A percentile compares a stretch with the other conserved stretches of the same genome.
Conservation (phyloP, 2,329 filamentous ascomycete species). For the Dactylellina cionopaga region DNA sequence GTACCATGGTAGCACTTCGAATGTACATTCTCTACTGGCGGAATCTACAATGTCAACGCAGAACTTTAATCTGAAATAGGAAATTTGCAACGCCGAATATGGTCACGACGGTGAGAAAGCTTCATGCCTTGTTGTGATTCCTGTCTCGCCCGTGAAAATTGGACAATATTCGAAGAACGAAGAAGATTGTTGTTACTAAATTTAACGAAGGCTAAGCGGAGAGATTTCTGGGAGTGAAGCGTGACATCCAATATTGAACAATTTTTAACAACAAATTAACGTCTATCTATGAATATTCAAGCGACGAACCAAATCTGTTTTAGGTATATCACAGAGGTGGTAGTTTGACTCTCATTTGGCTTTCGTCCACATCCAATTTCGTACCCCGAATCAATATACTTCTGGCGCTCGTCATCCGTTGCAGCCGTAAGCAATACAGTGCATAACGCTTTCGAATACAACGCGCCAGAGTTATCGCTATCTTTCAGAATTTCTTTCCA, state of each 20-base stretch:
- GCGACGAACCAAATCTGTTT: slow-evolving; percentile 39
- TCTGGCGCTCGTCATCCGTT: neutral
- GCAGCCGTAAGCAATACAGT: slow-evolving; percentile 15
- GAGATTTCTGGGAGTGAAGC: no score
- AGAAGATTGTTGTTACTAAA: neutral
- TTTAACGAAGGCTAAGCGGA: no score
- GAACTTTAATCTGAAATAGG: slow-evolving; percentile 3
- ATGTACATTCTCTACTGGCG: neutral
- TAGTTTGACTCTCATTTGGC: slow-evolving; percentile 34
- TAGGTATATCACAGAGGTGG: slow-evolving; percentile 7
- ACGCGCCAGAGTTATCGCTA: slow-evolving; percentile 3
- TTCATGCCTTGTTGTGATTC: no score
- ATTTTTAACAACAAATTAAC: no score
- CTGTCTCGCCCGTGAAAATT: no score
- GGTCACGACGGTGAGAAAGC: neutral
- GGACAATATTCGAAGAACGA: neutral
- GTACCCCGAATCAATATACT: slow-evolving; percentile 14
- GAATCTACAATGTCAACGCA: slow-evolving; percentile 35
- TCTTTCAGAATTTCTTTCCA: slow-evolving; percentile 37
- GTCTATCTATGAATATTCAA: no score
- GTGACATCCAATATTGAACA: no score
- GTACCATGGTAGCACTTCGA: neutral
- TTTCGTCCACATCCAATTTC: slow-evolving; percentile 29
- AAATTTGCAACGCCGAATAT: slow-evolving; percentile 1
- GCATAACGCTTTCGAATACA: slow-evolving; percentile 28